Conservation (phyloP, 345 rosid species). For the Brassica rapa region DNA sequence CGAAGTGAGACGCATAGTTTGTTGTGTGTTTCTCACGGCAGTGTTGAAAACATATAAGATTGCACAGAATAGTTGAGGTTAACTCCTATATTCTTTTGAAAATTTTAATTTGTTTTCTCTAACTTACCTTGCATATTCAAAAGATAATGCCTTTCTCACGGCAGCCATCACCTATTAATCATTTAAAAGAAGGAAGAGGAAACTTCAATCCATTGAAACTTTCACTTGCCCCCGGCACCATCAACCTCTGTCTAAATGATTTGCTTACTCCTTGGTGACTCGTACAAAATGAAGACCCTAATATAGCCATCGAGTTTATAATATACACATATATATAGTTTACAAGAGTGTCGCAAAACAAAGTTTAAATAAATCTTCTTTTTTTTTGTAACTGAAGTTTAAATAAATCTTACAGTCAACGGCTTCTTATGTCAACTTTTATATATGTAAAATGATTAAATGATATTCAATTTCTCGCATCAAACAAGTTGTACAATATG, state of each 20-base stretch:
- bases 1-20: neutral
- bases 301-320: neutral
- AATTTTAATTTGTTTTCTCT: neutral
- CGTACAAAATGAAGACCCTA: neutral
- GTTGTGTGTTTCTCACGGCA: neutral
- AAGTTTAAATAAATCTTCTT: too few species aligned
- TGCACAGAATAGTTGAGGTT: neutral
- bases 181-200: neutral
- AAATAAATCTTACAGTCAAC: too few species aligned
- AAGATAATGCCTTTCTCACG: neutral
- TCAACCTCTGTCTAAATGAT: neutral
- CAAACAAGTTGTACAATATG: too few species aligned
- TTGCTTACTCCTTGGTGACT: neutral
- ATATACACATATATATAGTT: too few species aligned
- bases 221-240: neutral
- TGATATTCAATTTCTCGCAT: too few species aligned
- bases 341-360: too few species aligned
- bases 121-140: neutral
- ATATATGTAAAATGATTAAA: too few species aligned
- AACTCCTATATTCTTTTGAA: neutral
- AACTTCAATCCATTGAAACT: neutral
- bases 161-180: neutral
- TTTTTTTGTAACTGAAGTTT: too few species aligned
- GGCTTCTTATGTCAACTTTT: too few species aligned
- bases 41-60: neutral